These are phyloP conservation scores for Funneliformis mosseae DNA, from an alignment of 192 early-diverging fungal genomes.

Conservation along the genomic window DNA sequence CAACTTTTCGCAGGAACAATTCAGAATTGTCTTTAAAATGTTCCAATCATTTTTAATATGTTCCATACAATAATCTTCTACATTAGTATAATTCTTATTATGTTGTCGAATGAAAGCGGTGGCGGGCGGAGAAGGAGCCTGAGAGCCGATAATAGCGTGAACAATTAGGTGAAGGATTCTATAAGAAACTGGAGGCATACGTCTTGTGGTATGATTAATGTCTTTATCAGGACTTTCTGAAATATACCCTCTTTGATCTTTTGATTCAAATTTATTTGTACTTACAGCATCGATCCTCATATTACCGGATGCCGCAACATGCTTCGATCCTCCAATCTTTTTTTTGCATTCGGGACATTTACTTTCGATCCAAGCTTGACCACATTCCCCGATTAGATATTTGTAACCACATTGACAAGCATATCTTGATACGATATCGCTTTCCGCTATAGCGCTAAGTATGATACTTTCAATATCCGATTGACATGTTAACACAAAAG, in stretches of 20 bases:
- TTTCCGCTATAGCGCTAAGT: not conserved
- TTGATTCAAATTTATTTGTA: not conserved
- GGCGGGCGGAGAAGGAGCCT: not conserved
- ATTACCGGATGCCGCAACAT: not conserved
- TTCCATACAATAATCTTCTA: constrained; percentile 14
- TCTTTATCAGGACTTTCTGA: not conserved
- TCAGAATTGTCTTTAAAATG: constrained; percentile 14
- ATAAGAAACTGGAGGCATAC: constrained; percentile 19
- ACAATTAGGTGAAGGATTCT: constrained; percentile 20
- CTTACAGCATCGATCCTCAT: not conserved
- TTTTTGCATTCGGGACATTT: constrained; percentile 4
- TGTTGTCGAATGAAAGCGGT: not conserved
- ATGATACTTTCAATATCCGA: constrained; percentile 14
- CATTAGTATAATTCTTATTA: not conserved
- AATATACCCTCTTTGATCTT: constrained; percentile 10
- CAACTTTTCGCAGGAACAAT: constrained; percentile 22
- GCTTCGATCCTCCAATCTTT: not conserved
- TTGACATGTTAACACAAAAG: constrained; percentile 15
- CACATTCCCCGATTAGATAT: constrained; percentile 7
- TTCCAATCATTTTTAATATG: constrained; percentile 33
- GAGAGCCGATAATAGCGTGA: constrained; percentile 14
- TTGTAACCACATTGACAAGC: not conserved
- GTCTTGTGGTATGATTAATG: not conserved
- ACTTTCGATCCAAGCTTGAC: not conserved
- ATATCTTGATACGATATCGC: not conserved